Base-by-base conservation (phyloP, 2,329 filamentous ascomycete species). In the Penicillium hesseltinei region DNA sequence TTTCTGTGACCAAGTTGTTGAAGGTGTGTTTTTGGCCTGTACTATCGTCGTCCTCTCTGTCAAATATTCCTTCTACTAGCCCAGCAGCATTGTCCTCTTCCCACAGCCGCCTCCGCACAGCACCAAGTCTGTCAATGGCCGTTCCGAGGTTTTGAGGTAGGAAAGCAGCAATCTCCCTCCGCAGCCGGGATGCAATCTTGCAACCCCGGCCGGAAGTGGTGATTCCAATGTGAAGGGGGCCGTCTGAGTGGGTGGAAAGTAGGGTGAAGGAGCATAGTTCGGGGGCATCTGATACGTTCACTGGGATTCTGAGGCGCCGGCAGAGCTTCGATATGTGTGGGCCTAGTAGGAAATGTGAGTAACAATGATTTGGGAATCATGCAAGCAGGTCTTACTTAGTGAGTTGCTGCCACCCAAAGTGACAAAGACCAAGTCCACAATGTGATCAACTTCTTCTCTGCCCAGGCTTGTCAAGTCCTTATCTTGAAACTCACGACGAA, bases 121-220 rank as follows among this genome's bases (percentile, higher is more conserved):
- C 85, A 1, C 94, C 94, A 1, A 99, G 78, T 52, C 88, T 83
- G 40, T 87, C 84, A 42, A 95, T 92, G 0, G 93, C 91, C 21
- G 76, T 73, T 6, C 94, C 94, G 6, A 97, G 82, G 19, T 89
- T 82, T 2, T 80, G 73, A 0, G 94, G 94, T 3, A 99, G 80
- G 0, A 87, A 85, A 0, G 92, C 84, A 2, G 91, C 89, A 59
- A 99, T 89, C 69, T 97, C 94, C 56, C 94, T 84, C 17, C 92
- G 86, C 67, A 99, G 91, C 27, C 94, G 84, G 10, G 91, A 91
- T 6, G 94, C 91, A 31, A 99, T 83, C 75, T 96, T 97, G 79
- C 94, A 97, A 2, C 94, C 94, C 66, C 90, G 88, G 21, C 94
- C 93, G 57, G 95, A 97, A 0, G 94, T 97, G 3, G 94, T 97